Evolutionary conservation across 139 green algal species (phyloP).

Genomic region (Tetraselmis chui): DNA sequence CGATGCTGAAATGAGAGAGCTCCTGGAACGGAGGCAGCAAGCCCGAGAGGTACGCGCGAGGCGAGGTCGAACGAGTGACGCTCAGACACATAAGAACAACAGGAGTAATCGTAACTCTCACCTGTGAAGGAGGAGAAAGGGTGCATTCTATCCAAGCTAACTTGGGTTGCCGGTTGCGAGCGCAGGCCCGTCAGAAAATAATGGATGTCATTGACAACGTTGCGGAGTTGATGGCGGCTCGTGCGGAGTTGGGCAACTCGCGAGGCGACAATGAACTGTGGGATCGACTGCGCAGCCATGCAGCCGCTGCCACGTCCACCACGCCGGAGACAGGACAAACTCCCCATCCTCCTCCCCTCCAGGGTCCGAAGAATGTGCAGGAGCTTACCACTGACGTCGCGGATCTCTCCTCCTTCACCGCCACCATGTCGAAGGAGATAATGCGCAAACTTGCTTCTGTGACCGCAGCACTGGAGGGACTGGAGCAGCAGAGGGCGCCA

Average conservation of each 20-base stretch:
- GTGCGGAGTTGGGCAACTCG: too few relatives aligned
- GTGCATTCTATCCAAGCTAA: too few relatives aligned
- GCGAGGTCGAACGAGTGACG: too few relatives aligned
- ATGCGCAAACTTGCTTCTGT: background rate
- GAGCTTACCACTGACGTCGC: background rate
- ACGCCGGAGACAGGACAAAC: background rate
- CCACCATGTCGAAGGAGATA: background rate
- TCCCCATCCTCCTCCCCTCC: background rate
- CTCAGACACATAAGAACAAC: too few relatives aligned
- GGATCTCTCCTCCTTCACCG: background rate
- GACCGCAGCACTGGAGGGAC: background rate
- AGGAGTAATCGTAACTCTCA: too few relatives aligned
- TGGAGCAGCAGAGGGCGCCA: background rate
- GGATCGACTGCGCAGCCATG: too few relatives aligned
- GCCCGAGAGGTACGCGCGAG: background rate
- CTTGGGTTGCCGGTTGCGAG: too few relatives aligned
- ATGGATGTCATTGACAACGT: background rate
- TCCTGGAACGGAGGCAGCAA: background rate
- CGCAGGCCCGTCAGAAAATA: background rate
- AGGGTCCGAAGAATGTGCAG: background rate
- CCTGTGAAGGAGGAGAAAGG: too few relatives aligned
- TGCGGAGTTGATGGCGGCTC: background rate
- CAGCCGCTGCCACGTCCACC: too few relatives aligned
- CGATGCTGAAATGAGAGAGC: background rate
- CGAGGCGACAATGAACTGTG: too few relatives aligned